Evolutionary conservation across 306 rosid genomes (phyloP).

Genomic region (Gastrolobium bilobum): DNA sequence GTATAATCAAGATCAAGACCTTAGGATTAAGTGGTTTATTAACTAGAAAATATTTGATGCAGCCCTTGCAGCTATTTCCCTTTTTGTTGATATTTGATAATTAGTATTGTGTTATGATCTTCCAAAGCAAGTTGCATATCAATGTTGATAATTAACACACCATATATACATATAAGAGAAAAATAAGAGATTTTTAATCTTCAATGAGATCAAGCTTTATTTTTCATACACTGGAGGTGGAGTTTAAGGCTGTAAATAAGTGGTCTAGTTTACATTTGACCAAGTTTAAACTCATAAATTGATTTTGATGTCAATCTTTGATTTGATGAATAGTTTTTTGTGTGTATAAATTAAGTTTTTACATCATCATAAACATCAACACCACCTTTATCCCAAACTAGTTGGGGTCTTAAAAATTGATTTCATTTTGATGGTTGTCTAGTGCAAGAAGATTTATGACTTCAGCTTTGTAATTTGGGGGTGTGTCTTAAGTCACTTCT

Average conservation of each 20-base stretch:
- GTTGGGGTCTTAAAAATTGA: not conserved
- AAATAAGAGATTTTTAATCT: not conserved
- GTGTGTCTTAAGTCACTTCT: conserved; percentile 20
- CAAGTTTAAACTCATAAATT: not conserved
- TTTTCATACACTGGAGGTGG: not conserved
- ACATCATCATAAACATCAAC: not conserved
- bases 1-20: not conserved
- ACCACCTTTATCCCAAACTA: too few relatives aligned
- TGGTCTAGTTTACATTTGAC: not conserved
- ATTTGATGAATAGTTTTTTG: not conserved
- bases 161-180: not conserved
- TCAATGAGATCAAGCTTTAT: not conserved
- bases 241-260: conserved; percentile 1
- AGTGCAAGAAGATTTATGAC: not conserved
- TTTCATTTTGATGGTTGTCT: conserved; percentile 21
- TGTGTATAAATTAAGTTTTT: not conserved
- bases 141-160: not conserved
- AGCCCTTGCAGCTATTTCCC: conserved; percentile 28
- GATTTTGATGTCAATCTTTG: not conserved
- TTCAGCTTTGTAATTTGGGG: conserved; percentile 10
- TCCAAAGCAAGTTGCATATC: not conserved
- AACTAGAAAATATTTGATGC: not conserved
- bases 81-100: not conserved
- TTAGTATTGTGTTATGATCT: conserved; percentile 30
- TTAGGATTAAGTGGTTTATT: conserved; percentile 1